These are phyloP conservation scores for Aspergillus carlsbadensis DNA, from an alignment of 495 filamentous ascomycete species.

Conservation along the genomic window DNA sequence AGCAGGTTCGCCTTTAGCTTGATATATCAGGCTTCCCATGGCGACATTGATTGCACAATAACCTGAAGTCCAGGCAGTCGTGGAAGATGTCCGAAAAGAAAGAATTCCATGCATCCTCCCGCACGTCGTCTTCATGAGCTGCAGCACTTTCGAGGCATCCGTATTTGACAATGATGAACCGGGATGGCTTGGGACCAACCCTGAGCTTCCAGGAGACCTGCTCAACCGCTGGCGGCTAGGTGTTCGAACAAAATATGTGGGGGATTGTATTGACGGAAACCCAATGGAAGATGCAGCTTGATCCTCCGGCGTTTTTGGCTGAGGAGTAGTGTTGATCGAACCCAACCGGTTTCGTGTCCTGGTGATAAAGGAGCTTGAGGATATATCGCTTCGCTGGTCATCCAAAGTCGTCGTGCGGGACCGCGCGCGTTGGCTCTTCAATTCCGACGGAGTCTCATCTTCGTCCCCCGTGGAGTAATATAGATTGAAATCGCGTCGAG, in stretches of 20 bases:
- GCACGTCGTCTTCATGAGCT: slow-evolving; percentile 59
- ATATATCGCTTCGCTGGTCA: slow-evolving; percentile 44
- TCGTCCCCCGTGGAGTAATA: slow-evolving; percentile 35
- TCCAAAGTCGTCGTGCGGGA: slow-evolving; percentile 51
- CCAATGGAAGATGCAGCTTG: slow-evolving; percentile 43
- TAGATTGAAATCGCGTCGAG: slow-evolving; percentile 29
- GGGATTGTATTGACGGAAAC: slow-evolving; percentile 51
- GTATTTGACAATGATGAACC: slow-evolving; percentile 52
- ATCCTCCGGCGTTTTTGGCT: slow-evolving; percentile 31
- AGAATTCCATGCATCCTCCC: slow-evolving; percentile 56
- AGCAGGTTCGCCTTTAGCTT: slow-evolving; percentile 55
- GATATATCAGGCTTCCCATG: slow-evolving; percentile 54
- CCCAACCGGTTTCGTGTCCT: slow-evolving; percentile 43
- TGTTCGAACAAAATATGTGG: slow-evolving; percentile 32
- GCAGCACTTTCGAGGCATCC: slow-evolving; percentile 51
- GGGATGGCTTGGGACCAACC: slow-evolving; percentile 32
- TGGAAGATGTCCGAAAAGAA: slow-evolving; percentile 55
- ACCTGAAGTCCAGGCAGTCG: slow-evolving; percentile 53
- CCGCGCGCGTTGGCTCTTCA: slow-evolving; percentile 42
- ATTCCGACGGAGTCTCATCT: slow-evolving; percentile 31
- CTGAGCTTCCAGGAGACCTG: slow-evolving; percentile 39
- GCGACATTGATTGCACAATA: slow-evolving; percentile 59
- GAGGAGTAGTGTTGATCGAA: slow-evolving; percentile 44
- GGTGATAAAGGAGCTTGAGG: slow-evolving; percentile 33
- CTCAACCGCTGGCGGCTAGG: slow-evolving; percentile 43